Conservation (phyloP, 2,329 filamentous ascomycete species). For the Ceratocystis ficicola region DNA sequence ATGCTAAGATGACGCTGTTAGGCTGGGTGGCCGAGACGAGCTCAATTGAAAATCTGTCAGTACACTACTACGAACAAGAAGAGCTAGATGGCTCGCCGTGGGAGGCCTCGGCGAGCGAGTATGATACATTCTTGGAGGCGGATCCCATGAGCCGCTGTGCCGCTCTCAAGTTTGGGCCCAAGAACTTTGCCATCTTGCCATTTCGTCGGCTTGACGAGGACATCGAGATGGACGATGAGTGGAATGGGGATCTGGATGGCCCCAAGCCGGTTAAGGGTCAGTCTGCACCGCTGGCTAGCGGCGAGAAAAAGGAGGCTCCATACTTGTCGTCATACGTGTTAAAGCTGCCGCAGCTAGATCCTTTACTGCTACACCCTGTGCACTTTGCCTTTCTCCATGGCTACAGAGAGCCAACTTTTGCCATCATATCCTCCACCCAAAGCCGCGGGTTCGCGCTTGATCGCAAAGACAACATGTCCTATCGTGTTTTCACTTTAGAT, state of each 20-base stretch:
- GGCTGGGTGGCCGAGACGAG: constrained; percentile 82
- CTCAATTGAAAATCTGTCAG: constrained; percentile 74
- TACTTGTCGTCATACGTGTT: constrained; percentile 90
- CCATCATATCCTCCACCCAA: constrained; percentile 70
- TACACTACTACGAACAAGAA: constrained; percentile 97
- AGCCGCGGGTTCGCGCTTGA: constrained; percentile 66
- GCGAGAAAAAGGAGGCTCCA: constrained; percentile 42
- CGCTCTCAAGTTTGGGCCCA: constrained; percentile 78
- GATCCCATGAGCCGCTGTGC: constrained; percentile 90
- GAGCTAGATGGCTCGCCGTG: constrained; percentile 74
- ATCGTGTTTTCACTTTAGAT: constrained; percentile 91
- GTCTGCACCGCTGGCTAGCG: constrained; percentile 28
- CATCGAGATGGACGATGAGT: constrained; percentile 71
- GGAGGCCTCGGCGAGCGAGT: constrained; percentile 61
- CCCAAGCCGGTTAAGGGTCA: constrained; percentile 43
- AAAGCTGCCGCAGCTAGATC: constrained; percentile 76
- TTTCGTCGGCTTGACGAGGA: constrained; percentile 81
- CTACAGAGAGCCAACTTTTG: constrained; percentile 95
- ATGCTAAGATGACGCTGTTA: constrained; percentile 83
- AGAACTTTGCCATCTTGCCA: constrained; percentile 84
- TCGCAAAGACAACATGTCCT: constrained; percentile 73
- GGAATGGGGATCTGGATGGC: constrained; percentile 70
- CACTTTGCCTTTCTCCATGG: constrained; percentile 90
- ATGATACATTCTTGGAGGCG: constrained; percentile 69
- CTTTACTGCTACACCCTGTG: constrained; percentile 73